phyloP scores from a whole-genome alignment of 2,329 filamentous ascomycete genomes.

The Botrytis paeoniae region DNA sequence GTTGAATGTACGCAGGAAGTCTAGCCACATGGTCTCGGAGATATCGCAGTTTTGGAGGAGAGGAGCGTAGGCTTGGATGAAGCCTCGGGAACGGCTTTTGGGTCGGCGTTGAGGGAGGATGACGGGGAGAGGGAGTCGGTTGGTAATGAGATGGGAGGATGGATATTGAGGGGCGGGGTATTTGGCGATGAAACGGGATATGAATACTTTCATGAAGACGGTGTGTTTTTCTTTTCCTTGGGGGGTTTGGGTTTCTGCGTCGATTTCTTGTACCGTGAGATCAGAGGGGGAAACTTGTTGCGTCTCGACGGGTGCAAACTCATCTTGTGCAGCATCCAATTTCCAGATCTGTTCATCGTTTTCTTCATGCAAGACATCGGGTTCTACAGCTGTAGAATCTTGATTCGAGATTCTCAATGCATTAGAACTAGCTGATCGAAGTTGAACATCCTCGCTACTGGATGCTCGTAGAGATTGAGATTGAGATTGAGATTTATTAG shows the following conservation, averaged over 20 bases:
- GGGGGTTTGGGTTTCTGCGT: background rate
- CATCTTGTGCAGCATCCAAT: conserved; percentile 28
- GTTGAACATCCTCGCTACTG: background rate
- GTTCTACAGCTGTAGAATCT: background rate
- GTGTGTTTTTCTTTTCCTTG: background rate
- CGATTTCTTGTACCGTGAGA: background rate
- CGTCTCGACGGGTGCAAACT: background rate
- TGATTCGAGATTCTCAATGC: background rate
- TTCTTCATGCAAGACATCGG: conserved; percentile 17
- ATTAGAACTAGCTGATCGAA: background rate
- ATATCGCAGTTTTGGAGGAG: background rate
- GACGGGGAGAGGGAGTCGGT: background rate
- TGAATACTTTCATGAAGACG: background rate
- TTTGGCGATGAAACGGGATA: background rate
- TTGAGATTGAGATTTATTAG: too few relatives aligned
- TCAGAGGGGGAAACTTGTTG: background rate
- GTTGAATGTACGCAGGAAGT: background rate
- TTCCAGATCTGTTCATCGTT: conserved; percentile 32
- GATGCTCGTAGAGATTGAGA: background rate
- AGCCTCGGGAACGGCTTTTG: background rate
- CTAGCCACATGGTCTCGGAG: background rate
- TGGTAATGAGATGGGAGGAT: background rate
- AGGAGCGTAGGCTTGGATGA: background rate
- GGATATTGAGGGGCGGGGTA: background rate
- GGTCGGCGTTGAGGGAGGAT: background rate